Evolutionary conservation across 1,284 basidiomycete species (phyloP), one percentile per base, ranked within the genome.

Genomic region (Cutaneotrichosporon cutaneum): DNA sequence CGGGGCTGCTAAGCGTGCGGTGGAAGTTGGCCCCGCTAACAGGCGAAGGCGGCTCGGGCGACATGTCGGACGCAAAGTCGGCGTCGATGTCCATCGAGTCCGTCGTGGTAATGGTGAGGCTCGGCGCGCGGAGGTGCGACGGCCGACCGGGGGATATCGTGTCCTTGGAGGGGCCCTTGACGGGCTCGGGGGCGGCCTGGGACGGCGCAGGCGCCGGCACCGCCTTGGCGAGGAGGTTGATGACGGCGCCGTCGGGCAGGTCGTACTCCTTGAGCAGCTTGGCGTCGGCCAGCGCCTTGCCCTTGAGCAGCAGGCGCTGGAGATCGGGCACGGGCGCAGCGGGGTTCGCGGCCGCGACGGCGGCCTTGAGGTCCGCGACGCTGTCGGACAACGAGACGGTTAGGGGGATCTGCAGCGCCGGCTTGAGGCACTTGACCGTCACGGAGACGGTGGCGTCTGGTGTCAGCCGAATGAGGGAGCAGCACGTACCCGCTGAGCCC

Each of bases 231-330:
- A 93, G 87, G 53, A 97, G 82, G 76, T 89, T 92, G 68, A 95
- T 82, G 27, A 86, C 88, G 64, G 90, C 87, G 16, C 89, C 90
- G 70, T 88, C 85, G 70, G 87, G 86, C 69, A 94, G 83, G 68
- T 82, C 85, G 81, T 95, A 97, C 76, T 96, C 94, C 74, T 88
- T 88, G 47, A 96, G 81, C 7, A 97, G 85, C 76, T 93, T 94
- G 44, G 80, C 82, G 80, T 95, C 93, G 26, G 86, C 87, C 65
- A 96, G 85, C 0, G 89, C 92, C 77, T 97, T 97, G 61, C 94
- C 94, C 79, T 94, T 95, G 61, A 94, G 83, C 10, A 97, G 82
- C 8, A 94, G 85, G 2, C 94, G 84, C 78, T 95, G 92, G 72
- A 89, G 85, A 54, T 87, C 85, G 9, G 88, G 85, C 0, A 90